These are phyloP conservation scores for Stachybotrys chartarum DNA, from an alignment of 2,329 filamentous ascomycete genomes.

Conservation along the genomic window DNA sequence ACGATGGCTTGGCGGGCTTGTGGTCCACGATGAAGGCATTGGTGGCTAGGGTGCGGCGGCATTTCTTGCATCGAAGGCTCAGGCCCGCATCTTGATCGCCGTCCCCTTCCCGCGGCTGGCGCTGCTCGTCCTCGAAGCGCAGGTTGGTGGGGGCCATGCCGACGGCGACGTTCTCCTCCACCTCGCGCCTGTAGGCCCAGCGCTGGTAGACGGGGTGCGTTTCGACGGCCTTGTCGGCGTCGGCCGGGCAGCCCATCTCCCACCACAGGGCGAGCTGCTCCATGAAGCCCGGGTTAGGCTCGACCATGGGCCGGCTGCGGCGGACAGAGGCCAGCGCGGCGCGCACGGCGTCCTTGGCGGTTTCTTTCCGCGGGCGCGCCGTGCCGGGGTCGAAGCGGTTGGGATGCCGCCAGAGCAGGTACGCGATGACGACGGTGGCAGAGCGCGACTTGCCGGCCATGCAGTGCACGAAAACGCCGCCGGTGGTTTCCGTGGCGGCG, in stretches of 20 bases:
- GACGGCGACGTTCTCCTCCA: slow-evolving; percentile 54
- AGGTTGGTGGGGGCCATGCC: slow-evolving; percentile 77
- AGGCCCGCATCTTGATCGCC: slow-evolving; percentile 17
- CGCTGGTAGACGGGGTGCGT: slow-evolving; percentile 72
- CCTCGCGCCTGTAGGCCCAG: slow-evolving; percentile 49
- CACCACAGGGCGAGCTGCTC: slow-evolving; percentile 80
- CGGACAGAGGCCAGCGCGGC: slow-evolving; percentile 63
- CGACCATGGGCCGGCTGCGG: slow-evolving; percentile 65
- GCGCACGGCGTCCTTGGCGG: slow-evolving; percentile 40
- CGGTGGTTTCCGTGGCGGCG: slow-evolving; percentile 6
- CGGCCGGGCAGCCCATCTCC: slow-evolving; percentile 71
- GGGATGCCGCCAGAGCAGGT: slow-evolving; percentile 65
- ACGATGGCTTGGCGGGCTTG: slow-evolving; percentile 13
- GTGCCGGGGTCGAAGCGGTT: slow-evolving; percentile 38
- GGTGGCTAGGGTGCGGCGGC: slow-evolving; percentile 58
- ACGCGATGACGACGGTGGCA: slow-evolving; percentile 76
- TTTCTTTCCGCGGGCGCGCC: slow-evolving; percentile 20
- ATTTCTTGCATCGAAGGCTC: slow-evolving; percentile 78
- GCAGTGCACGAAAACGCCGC: slow-evolving; percentile 58
- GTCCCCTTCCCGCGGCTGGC: slow-evolving; percentile 23
- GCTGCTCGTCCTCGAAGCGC: slow-evolving; percentile 71
- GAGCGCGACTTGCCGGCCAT: slow-evolving; percentile 96
- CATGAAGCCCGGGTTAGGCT: slow-evolving; percentile 91
- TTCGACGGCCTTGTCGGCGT: slow-evolving; percentile 35
- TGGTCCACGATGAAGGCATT: slow-evolving; percentile 61